Evolutionary conservation across 805 yeast species (phyloP), one percentile per base, ranked within the genome.

Genomic region (Myxozyma melibiosi): DNA sequence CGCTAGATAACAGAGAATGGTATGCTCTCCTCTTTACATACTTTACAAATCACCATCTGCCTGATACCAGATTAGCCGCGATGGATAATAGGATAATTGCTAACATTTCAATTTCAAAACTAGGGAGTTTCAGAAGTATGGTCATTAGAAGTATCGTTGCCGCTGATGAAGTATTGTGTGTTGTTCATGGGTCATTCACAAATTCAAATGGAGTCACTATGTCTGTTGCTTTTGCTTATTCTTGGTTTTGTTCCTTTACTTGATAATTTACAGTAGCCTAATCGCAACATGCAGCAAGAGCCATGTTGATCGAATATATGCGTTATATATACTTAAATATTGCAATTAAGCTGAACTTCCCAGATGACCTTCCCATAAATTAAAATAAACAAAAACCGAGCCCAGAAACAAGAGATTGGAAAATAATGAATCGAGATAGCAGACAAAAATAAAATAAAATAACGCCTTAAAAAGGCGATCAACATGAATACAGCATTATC

Each of bases 1-100:
- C 99, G 0, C 78, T 94, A 70, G 98, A 92, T 75, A 91, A 88
- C 73, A 84, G 88, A 67, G 96, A 88, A 54, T 92, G 99, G 98
- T 62, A 41, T 13, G 63, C 50, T 14, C n/a, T 8, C 18, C 16
- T 27, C 33, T 3, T 11, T 31, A 18, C 18, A 28, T 16, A 13
- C 34, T 28, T 35, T 24, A 16, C 28, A 22, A 16, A 18, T 27
- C 8, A 6, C 25, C 14, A 34, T n/a, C n/a, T n/a, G n/a, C n/a
- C n/a, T n/a, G n/a, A n/a, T n/a, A n/a, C n/a, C n/a, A n/a, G n/a
- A n/a, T n/a, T n/a, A n/a, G n/a, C n/a, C n/a, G n/a, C n/a, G n/a
- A n/a, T n/a, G n/a, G n/a, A n/a, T n/a, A n/a, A 22, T 24, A 8
- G 13, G 24, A 35, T 28, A 49, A 7, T 37, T 24, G 16, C 43